Base-by-base conservation (phyloP, 2,329 filamentous ascomycete genomes). In the Fusarium anguioides region DNA sequence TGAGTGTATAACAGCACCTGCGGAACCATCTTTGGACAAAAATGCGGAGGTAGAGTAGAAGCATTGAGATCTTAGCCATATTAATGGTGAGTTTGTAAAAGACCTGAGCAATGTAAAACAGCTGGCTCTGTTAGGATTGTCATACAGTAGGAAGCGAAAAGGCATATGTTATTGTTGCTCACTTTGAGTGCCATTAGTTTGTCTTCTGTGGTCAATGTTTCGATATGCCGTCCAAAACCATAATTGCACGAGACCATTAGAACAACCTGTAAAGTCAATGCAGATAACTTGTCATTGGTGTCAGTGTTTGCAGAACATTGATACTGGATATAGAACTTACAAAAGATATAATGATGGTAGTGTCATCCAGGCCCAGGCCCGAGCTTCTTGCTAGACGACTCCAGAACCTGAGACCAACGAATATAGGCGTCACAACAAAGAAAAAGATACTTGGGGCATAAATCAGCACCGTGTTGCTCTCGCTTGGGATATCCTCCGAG, bases 51-150 rank as follows among this genome's bases (percentile, higher is more conserved):
- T 86, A 87, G 18, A 87, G 78, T 5, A 85, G 74, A 8, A 86
- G 72, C 49, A 86, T 84, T 4, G 84, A 86, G 3, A 80, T 74
- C 66, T 87, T 87, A 4, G 82, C 85, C 29, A 85, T 74, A 69
- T 83, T 84, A 59, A 86, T 82, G 39, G 82, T 82, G 63, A 84
- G 73, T 66, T 86, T 86, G 75, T 87, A 87, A 59, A 84, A 82
- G 49, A 83, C 80, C 65, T 86, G 84, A 4, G 82, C 79, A 24
- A 83, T 72, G 61, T 82, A 86, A 71, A 85, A 86, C 20, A 81
- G 71, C 83, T 86, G 35, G n/a, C 50, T 2, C 8, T 12, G 31
- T 35, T 48, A 26, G 51, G 15, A 18, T 14, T 12, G n/a, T 26
- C 15, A 29, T 27, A 6, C 8, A 23, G 20, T 41, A 20, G 21